phyloP scores from a whole-genome alignment of 495 filamentous ascomycete species.

The Penicillium cinerascens region DNA sequence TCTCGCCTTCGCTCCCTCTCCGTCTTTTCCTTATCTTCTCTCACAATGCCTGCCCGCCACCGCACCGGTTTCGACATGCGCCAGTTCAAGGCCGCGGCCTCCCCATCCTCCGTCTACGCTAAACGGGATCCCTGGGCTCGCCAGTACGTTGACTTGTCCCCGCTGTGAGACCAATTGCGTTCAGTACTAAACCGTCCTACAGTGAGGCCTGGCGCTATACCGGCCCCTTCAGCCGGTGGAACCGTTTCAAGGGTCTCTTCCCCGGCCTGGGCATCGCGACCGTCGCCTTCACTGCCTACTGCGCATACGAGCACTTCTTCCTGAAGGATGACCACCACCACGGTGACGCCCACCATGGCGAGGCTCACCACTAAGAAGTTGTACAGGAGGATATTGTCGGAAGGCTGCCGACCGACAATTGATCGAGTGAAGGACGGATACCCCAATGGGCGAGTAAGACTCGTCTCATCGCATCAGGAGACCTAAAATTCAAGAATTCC shows the following conservation, averaged over 20 bases:
- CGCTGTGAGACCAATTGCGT: background rate
- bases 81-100: slow-evolving; percentile 66
- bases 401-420: slow-evolving; percentile 10
- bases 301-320: slow-evolving; percentile 83
- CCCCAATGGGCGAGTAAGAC: slow-evolving; percentile 20
- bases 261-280: slow-evolving; percentile 89
- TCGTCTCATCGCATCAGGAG: slow-evolving; percentile 14
- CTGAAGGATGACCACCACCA: slow-evolving; percentile 71
- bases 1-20: slow-evolving; percentile 6
- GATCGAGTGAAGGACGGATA: slow-evolving; percentile 28
- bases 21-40: slow-evolving; percentile 7
- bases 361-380: slow-evolving; percentile 39
- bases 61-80: slow-evolving; percentile 81
- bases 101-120: slow-evolving; percentile 49
- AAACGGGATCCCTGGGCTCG: slow-evolving; percentile 85
- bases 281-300: slow-evolving; percentile 86
- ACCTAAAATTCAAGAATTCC: slow-evolving; percentile 8
- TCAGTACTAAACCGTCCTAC: slow-evolving; percentile 15
- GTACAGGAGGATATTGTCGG: slow-evolving; percentile 6
- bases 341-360: slow-evolving; percentile 45
- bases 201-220: slow-evolving; percentile 95
- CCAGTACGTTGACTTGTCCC: slow-evolving; percentile 47
- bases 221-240: slow-evolving; percentile 80
- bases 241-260: slow-evolving; percentile 81
- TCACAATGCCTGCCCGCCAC: slow-evolving; percentile 55